These are phyloP conservation scores for Simplicillium aogashimaense DNA, from an alignment of 2,329 filamentous ascomycete species.

Conservation along the genomic window DNA sequence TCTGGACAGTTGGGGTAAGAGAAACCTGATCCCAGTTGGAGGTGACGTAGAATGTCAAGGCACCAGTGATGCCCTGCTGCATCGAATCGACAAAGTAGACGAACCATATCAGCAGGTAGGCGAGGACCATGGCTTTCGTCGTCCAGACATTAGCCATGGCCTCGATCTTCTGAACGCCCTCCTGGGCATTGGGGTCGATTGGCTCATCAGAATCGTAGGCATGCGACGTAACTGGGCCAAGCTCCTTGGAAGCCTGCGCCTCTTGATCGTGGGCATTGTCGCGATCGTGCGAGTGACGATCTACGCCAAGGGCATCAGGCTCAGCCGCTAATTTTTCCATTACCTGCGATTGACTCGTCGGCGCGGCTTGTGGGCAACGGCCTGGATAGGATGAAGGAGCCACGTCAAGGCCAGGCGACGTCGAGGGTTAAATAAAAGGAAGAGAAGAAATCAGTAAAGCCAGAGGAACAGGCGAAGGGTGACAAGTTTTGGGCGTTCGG, in stretches of 20 bases:
- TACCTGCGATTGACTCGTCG: no score
- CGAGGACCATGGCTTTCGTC: constrained; percentile 22
- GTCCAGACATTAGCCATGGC: constrained; percentile 29
- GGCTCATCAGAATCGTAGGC: constrained; percentile 7
- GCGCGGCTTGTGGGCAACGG: no score
- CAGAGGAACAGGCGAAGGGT: neutral
- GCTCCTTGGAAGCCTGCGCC: neutral
- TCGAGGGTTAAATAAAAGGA: no score
- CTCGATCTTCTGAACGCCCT: constrained; percentile 28
- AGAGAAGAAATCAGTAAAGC: neutral
- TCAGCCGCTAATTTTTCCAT: neutral
- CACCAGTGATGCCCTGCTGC: constrained; percentile 23
- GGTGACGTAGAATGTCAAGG: constrained; percentile 18
- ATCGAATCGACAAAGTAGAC: constrained; percentile 38
- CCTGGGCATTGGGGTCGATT: constrained; percentile 14
- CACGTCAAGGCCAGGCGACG: no score
- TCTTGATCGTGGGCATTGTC: neutral
- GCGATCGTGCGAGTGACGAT: neutral
- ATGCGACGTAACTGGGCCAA: neutral
- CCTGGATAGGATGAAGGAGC: no score
- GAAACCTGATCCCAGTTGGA: constrained; percentile 21
- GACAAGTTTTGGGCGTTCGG: neutral
- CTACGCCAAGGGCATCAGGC: no score
- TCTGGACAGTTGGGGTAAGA: constrained; percentile 31
- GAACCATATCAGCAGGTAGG: constrained; percentile 33